phyloP scores from a whole-genome alignment of 805 yeast genomes.

The Nakazawaea ernobii region DNA sequence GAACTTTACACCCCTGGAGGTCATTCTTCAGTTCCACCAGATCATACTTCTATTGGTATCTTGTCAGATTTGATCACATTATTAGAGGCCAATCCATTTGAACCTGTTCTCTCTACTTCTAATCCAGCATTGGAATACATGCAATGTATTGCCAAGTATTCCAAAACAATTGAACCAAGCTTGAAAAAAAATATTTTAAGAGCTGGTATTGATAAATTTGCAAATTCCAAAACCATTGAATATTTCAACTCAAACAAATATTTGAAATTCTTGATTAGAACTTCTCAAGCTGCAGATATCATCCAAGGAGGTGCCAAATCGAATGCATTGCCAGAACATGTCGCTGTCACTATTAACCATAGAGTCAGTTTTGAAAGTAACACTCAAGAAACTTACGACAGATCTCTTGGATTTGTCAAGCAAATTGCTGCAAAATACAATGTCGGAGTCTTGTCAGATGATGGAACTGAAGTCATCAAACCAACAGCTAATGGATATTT shows the following conservation, averaged over 20 bases:
- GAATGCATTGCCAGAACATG: constrained; percentile 71
- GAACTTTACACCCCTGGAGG: constrained; percentile 54
- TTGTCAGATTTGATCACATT: constrained; percentile 49
- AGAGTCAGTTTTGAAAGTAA: constrained; percentile 56
- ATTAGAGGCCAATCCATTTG: constrained; percentile 54
- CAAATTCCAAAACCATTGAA: constrained; percentile 26
- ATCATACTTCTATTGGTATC: constrained; percentile 75
- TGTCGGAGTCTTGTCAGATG: constrained; percentile 40
- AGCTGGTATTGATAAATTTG: constrained; percentile 30
- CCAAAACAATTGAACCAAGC: constrained; percentile 21
- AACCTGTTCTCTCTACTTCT: constrained; percentile 35
- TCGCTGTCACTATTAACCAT: constrained; percentile 51
- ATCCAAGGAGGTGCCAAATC: constrained; percentile 69
- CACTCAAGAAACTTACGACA: constrained; percentile 34
- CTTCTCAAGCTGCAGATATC: constrained; percentile 66
- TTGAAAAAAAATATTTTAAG: constrained; percentile 26
- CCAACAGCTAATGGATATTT: constrained; percentile 21
- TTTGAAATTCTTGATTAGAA: constrained; percentile 37
- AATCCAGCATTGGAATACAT: constrained; percentile 58
- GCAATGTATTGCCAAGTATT: constrained; percentile 60
- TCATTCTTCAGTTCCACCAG: constrained; percentile 56
- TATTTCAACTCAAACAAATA: constrained; percentile 8
- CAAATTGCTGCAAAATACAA: constrained; percentile 40
- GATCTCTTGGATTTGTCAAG: constrained; percentile 28
- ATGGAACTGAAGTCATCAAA: constrained; percentile 19